A percentile compares a stretch with the other conserved stretches of the same genome.
Conservation (phyloP, 2,329 filamentous ascomycete genomes). For the Fusarium musae region DNA sequence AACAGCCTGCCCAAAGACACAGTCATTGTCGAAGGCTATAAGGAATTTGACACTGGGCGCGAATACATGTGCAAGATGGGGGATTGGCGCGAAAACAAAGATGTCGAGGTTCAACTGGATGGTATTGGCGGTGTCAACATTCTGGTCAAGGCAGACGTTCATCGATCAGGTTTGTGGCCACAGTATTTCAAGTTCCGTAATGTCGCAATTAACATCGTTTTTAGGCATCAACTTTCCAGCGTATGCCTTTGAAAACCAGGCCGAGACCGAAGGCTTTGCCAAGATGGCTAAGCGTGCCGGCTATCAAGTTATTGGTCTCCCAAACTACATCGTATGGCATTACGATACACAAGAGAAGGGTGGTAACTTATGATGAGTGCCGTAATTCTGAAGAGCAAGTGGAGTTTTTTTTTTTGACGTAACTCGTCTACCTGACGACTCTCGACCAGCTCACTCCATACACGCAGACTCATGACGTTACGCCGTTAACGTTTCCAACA, state of each 20-base stretch:
- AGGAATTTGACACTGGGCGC: slow-evolving; percentile 90
- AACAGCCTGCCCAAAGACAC: slow-evolving; percentile 79
- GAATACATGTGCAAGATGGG: slow-evolving; percentile 92
- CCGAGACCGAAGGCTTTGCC: slow-evolving; percentile 97
- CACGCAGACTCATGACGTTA: slow-evolving; percentile 33
- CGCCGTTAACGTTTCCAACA: slow-evolving; percentile 37
- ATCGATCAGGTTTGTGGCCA: slow-evolving; percentile 79
- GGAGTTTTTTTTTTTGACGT: slow-evolving; percentile 5
- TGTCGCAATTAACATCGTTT: slow-evolving; percentile 37
- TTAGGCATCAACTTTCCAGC: slow-evolving; percentile 95
- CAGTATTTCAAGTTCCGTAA: background rate
- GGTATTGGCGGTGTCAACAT: slow-evolving; percentile 98
- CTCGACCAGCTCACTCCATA: slow-evolving; percentile 8
- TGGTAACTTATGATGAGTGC: slow-evolving; percentile 71
- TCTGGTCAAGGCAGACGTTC: slow-evolving; percentile 96
- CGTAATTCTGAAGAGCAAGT: background rate
- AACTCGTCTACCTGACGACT: background rate
- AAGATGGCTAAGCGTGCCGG: slow-evolving; percentile 98
- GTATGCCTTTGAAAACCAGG: slow-evolving; percentile 98
- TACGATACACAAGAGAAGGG: slow-evolving; percentile 96
- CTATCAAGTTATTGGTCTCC: slow-evolving; percentile 90
- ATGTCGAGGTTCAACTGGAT: slow-evolving; percentile 91
- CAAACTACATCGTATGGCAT: slow-evolving; percentile 99
- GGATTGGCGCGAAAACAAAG: slow-evolving; percentile 91
- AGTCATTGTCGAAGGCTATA: slow-evolving; percentile 93